A percentile compares a stretch with the other conserved stretches of the same genome.
These are phyloP conservation scores for Drosera capensis DNA, from an alignment of 148 eudicot genomes.

Conservation along the genomic window DNA sequence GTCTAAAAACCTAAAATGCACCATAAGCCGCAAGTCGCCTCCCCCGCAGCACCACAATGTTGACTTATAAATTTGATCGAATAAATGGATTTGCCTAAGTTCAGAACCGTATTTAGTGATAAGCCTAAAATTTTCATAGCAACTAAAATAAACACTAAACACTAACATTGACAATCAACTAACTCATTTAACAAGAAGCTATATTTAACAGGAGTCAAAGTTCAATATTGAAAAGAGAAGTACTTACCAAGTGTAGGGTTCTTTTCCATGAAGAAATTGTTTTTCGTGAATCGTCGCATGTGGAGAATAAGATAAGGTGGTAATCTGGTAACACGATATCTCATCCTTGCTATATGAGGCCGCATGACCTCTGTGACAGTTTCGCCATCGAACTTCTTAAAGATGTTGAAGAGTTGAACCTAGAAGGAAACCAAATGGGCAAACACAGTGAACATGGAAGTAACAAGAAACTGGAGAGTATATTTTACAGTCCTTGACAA, in stretches of 20 bases:
- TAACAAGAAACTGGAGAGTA: background rate
- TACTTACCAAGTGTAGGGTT: conserved; percentile 91
- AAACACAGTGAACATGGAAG: background rate
- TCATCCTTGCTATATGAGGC: conserved; percentile 83
- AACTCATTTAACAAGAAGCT: no score
- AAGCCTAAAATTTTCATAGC: no score
- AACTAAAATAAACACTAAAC: no score
- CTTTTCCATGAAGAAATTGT: conserved; percentile 93
- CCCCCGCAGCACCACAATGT: no score
- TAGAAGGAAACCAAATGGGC: conserved; percentile 5
- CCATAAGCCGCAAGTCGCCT: no score
- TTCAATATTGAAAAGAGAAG: background rate
- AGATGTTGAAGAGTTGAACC: conserved; percentile 92
- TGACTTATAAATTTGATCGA: no score
- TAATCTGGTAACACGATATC: conserved; percentile 79
- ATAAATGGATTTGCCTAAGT: no score
- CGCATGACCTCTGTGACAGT: conserved; percentile 89
- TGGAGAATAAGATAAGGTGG: conserved; percentile 88
- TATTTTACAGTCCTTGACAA: background rate
- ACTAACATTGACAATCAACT: no score
- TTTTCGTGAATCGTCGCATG: conserved; percentile 94
- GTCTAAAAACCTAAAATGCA: no score
- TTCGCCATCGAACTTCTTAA: conserved; percentile 97
- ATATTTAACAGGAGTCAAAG: background rate
- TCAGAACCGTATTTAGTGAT: no score